Evolutionary conservation across 129 eudicot species (phyloP), one percentile per base, ranked within the genome.

Genomic region (Artemisia annua): DNA sequence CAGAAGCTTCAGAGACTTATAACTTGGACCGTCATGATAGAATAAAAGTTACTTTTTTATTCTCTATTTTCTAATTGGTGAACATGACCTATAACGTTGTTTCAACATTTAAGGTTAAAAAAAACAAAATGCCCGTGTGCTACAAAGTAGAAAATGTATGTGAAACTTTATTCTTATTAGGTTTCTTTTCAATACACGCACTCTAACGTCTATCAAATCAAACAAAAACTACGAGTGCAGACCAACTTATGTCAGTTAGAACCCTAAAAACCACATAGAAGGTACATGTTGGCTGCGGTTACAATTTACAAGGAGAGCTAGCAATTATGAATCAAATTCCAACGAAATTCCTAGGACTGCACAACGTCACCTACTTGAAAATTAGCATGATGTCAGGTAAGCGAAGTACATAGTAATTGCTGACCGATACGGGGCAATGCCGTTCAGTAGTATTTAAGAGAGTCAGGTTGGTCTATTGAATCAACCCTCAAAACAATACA

Each of bases 401-500:
- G 39, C 11, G 11, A 70, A 2, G 18, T 10, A 24, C 46, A 39
- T 39, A 7, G 46, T 39, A 39, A 39, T 8, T 11, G 2, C 7
- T 5, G 7, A 32, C 11, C 46, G 2, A 7, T 39, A 39, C 46
- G 2, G 9, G 11, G 46, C 46, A 39, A 39, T 39, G 46, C 46
- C 46, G 51, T 62, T 18, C 4, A 16, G 35, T 61, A 17, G 49
- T 16, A 55, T 73, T 28, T 50, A 74, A 16, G 1, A 16, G 6
- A 11, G 22, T 30, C 64, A 54, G 15, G 51, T 61, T 56, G 14
- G 15, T 39, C 57, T 64, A 17, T 63, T 76, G 28, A 54, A 77
- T 69, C 44, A n/a, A 64, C 56, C 83, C 56, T 63, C 69, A 66
- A 7, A 7, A 26, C 81, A 58, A 74, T 6, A 69, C 69, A 85